Base-by-base conservation (phyloP, 257 asterid species). In the Nicotiana attenuata region DNA sequence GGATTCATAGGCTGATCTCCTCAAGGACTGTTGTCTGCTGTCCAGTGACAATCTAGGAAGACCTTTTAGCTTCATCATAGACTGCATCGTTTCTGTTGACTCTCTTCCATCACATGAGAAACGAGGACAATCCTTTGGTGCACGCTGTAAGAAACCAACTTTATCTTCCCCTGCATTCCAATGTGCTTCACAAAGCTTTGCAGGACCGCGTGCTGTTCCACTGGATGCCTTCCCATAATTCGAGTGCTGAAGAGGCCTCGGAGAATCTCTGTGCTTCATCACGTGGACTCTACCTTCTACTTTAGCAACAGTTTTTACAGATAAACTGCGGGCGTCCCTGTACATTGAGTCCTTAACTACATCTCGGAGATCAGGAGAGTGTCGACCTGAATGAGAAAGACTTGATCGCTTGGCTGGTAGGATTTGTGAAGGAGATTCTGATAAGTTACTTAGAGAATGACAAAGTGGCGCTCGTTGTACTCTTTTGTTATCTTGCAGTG, bases 241-340 rank as follows among this genome's bases (percentile, higher is more conserved):
- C 80, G 84, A 26, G 66, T 77, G 93, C 87, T 81, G 97, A 26
- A 82, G 57, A 76, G 98, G 98, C 91, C 99, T 91, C 2, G 98
- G 99, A 24, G 99, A 96, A 88, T 96, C 99, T 0, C 91, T 82
- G 88, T 93, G 94, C 86, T 94, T 94, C 93, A 96, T 86, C 7
- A 86, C 87, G 26, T 86, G 87, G 75, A 89, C 89, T 85, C 82
- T 81, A 63, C 90, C 87, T 78, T 88, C 97, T 38, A 90, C 92
- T 65, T 84, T 87, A 10, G 83, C 78, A 64, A 61, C 81, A 81
- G 88, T 81, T 85, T 93, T 93, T 86, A 93, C 89, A 19, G 90
- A 84, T 87, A 94, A 28, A 41, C 85, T 81, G 20, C 94, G 93
- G 78, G 87, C 89, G 88, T 93, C 97, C 87, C 98, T 90, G 85